Conservation (phyloP, 2,329 filamentous ascomycete species). For the Chaetomiaceae sp. region DNA sequence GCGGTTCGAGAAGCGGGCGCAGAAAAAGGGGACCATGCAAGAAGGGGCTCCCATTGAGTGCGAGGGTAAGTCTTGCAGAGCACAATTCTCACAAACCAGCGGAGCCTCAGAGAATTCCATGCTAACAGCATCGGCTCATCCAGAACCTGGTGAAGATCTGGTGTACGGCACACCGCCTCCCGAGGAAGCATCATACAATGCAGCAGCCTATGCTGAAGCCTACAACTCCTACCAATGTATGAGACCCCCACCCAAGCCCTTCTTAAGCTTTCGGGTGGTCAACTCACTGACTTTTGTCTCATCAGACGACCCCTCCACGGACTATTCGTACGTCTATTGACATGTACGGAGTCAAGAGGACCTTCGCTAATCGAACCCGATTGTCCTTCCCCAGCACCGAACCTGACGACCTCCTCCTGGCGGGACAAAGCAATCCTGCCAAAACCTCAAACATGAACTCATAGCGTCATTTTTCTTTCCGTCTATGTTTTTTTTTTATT, state of each 20-base stretch:
- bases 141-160: slow-evolving; percentile 21
- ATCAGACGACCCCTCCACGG: slow-evolving; percentile 9
- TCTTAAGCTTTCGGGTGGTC: background rate
- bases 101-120: too few species aligned
- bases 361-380: too few species aligned
- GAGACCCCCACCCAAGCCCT: background rate
- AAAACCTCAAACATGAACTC: background rate
- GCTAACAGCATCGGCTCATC: background rate
- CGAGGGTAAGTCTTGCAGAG: slow-evolving; percentile 8
- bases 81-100: too few species aligned
- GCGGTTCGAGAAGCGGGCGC: slow-evolving; percentile 28
- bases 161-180: slow-evolving; percentile 21
- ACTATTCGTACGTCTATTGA: slow-evolving; percentile 11
- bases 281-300: background rate
- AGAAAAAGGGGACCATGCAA: slow-evolving; percentile 26
- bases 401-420: background rate
- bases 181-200: slow-evolving; percentile 7
- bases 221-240: slow-evolving; percentile 9
- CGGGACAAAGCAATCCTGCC: background rate
- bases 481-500: too few species aligned
- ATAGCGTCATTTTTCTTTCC: too few species aligned
- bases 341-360: background rate
- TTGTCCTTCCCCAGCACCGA: background rate
- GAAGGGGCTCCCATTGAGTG: slow-evolving; percentile 15
- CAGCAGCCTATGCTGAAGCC: slow-evolving; percentile 11